Conservation (phyloP, 2,329 filamentous ascomycete genomes). For the Aspergillus oerlinghausenensis region DNA sequence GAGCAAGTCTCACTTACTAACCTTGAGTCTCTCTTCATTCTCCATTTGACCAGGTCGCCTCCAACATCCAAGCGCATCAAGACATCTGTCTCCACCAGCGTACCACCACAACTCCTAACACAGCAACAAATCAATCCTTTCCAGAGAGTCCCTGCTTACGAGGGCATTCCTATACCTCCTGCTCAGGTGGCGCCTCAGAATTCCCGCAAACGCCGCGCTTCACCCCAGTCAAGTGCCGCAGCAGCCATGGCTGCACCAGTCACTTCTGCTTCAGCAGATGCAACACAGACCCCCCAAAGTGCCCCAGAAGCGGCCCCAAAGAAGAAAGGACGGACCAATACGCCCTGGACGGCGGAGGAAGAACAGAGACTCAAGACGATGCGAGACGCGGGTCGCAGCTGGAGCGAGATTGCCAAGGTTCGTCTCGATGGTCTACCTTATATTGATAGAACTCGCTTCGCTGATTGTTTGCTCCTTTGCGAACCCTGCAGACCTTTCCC, state of each 20-base stretch:
- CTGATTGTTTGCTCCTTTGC: slow-evolving; percentile 4
- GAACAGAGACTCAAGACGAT: slow-evolving; percentile 89
- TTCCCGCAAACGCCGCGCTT: slow-evolving; percentile 43
- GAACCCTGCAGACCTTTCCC: slow-evolving; percentile 68
- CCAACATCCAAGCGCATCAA: slow-evolving; percentile 41
- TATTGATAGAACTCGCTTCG: background rate
- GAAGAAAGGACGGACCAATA: slow-evolving; percentile 98
- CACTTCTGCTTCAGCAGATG: slow-evolving; percentile 26
- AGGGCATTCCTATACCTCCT: slow-evolving; percentile 39
- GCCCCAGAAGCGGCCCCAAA: slow-evolving; percentile 31
- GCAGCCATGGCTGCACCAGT: slow-evolving; percentile 34
- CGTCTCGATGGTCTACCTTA: slow-evolving; percentile 17
- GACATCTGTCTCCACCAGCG: slow-evolving; percentile 32
- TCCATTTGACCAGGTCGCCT: slow-evolving; percentile 30
- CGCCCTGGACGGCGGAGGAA: slow-evolving; percentile 93
- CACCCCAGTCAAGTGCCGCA: slow-evolving; percentile 33
- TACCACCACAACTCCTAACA: slow-evolving; percentile 33
- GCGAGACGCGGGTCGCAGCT: slow-evolving; percentile 87
- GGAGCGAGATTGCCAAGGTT: slow-evolving; percentile 98
- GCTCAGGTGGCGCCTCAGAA: slow-evolving; percentile 32
- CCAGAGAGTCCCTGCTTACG: slow-evolving; percentile 31
- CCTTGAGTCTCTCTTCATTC: slow-evolving; percentile 2
- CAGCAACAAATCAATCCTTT: slow-evolving; percentile 37
- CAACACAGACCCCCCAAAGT: slow-evolving; percentile 21
- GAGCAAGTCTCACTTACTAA: slow-evolving; percentile 1